These are phyloP conservation scores for Suhomyces prunicola DNA, from an alignment of 805 yeast genomes.

Conservation along the genomic window DNA sequence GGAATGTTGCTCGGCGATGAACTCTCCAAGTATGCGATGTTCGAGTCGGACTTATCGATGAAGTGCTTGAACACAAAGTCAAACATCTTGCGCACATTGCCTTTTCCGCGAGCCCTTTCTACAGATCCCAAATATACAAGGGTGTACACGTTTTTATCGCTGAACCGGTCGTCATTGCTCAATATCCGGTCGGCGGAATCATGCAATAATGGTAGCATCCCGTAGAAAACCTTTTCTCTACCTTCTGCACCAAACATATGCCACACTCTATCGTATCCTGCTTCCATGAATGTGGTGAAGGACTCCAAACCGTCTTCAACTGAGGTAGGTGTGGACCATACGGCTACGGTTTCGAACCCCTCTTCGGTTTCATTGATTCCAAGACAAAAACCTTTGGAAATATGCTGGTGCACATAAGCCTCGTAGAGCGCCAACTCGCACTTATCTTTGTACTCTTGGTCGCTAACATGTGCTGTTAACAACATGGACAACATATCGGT, in stretches of 20 bases:
- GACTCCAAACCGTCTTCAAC: slow-evolving; percentile 41
- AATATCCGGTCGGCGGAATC: slow-evolving; percentile 45
- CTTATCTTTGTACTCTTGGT: slow-evolving; percentile 12
- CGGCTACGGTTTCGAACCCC: slow-evolving; percentile 51
- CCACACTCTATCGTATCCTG: slow-evolving; percentile 53
- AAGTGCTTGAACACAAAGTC: slow-evolving; percentile 46
- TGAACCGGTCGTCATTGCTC: slow-evolving; percentile 37
- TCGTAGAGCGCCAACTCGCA: slow-evolving; percentile 45
- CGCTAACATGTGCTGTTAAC: slow-evolving; percentile 24
- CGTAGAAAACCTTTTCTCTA: slow-evolving; percentile 47
- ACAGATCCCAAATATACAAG: slow-evolving; percentile 46
- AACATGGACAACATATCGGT: slow-evolving; percentile 34
- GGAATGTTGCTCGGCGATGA: slow-evolving; percentile 43
- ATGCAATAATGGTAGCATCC: slow-evolving; percentile 50
- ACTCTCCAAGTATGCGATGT: slow-evolving; percentile 50
- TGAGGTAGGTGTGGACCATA: slow-evolving; percentile 51
- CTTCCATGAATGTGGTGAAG: slow-evolving; percentile 45
- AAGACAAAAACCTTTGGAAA: slow-evolving; percentile 47
- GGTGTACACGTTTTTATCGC: slow-evolving; percentile 36
- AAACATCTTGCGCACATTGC: slow-evolving; percentile 49
- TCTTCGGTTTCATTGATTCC: slow-evolving; percentile 45
- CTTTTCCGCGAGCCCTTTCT: slow-evolving; percentile 51
- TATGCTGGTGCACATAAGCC: slow-evolving; percentile 50
- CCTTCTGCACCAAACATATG: slow-evolving; percentile 48
- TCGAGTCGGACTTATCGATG: slow-evolving; percentile 39